phyloP scores from a whole-genome alignment of 2,329 filamentous ascomycete genomes.

The Juglanconis sp. region DNA sequence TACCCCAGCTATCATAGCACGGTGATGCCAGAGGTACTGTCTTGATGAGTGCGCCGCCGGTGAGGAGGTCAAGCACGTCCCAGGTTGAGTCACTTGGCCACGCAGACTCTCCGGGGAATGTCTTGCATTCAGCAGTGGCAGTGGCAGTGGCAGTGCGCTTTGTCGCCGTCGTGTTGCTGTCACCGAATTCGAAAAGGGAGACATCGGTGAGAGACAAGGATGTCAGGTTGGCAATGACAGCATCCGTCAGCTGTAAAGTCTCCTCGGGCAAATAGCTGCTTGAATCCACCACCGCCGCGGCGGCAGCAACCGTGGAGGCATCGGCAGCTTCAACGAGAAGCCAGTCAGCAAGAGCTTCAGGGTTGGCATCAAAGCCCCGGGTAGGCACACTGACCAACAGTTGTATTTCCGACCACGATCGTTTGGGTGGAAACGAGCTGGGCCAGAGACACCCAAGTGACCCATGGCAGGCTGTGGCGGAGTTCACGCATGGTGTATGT shows the following conservation, averaged over 20 bases:
- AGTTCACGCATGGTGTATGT: too few species aligned
- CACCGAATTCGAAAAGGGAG: slow-evolving; percentile 1
- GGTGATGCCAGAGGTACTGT: slow-evolving; percentile 50
- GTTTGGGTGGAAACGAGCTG: background rate
- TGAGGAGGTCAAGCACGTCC: slow-evolving; percentile 47
- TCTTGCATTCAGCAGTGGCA: slow-evolving; percentile 19
- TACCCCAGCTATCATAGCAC: slow-evolving; percentile 46
- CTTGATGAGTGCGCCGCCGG: slow-evolving; percentile 48
- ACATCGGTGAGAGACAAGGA: background rate
- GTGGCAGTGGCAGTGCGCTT: background rate
- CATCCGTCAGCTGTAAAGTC: slow-evolving; percentile 1
- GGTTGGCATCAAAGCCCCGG: too few species aligned
- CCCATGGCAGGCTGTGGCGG: too few species aligned
- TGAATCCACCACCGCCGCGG: background rate
- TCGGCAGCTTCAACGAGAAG: background rate
- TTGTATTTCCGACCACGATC: background rate
- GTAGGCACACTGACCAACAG: background rate
- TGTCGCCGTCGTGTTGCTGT: background rate
- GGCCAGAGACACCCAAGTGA: background rate
- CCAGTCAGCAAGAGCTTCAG: background rate
- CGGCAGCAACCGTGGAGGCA: background rate
- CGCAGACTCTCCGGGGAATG: slow-evolving; percentile 44
- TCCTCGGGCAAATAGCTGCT: background rate
- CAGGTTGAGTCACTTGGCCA: slow-evolving; percentile 50
- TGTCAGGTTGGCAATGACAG: background rate